Percentiles rank a stretch among this genome's conserved stretches.
Conservation (phyloP, 2,329 filamentous ascomycete species). For the Chaetothyriales sp. region DNA sequence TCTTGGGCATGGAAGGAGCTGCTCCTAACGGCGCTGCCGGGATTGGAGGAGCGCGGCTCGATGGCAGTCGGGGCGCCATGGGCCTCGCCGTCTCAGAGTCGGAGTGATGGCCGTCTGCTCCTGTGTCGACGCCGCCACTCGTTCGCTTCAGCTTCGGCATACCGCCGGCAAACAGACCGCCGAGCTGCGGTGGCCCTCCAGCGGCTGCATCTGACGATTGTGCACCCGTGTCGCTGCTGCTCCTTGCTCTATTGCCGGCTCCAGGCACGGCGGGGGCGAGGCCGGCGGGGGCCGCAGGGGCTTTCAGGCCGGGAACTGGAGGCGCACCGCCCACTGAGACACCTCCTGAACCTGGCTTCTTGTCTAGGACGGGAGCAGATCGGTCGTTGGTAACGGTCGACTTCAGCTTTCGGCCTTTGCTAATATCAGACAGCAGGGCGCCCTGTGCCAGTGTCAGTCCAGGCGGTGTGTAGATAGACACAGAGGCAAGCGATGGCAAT, state of each 20-base stretch:
- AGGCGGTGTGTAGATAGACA: not conserved
- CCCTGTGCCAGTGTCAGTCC: constrained; percentile 40
- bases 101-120: constrained; percentile 65
- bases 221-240: constrained; percentile 57
- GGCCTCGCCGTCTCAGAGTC: constrained; percentile 54
- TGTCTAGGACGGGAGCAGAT: constrained; percentile 61
- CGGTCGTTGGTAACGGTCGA: constrained; percentile 87
- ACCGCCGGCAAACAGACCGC: constrained; percentile 77
- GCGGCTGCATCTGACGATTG: constrained; percentile 32
- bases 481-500: not conserved
- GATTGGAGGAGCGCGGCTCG: constrained; percentile 36
- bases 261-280: constrained; percentile 59
- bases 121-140: constrained; percentile 66
- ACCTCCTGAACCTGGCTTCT: constrained; percentile 41
- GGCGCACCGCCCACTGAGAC: constrained; percentile 62
- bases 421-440: constrained; percentile 76
- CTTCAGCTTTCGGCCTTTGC: constrained; percentile 64
- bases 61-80: constrained; percentile 42
- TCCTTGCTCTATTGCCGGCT: constrained; percentile 52
- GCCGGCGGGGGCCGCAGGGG: constrained; percentile 48
- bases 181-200: constrained; percentile 60
- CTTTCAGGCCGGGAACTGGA: constrained; percentile 56
- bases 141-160: constrained; percentile 94
- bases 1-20: constrained; percentile 46
- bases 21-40: constrained; percentile 38